Evolutionary conservation across 2,329 filamentous ascomycete species (phyloP), one percentile per base, ranked within the genome.

Genomic region (Claviceps digitariae): DNA sequence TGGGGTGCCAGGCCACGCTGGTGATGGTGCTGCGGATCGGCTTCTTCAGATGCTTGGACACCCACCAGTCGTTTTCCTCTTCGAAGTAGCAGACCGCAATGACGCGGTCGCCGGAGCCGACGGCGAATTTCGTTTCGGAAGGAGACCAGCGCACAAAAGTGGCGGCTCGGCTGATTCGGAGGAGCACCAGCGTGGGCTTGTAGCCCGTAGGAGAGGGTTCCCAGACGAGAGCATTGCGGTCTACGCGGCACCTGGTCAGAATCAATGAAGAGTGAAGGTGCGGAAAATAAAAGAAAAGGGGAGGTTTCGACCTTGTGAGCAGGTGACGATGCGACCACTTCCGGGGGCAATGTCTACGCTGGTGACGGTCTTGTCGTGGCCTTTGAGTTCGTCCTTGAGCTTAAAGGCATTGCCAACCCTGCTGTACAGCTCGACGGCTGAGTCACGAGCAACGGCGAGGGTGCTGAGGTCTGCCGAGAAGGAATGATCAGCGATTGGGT

Each of bases 1-100:
- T 98, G 38, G 93, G 93, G 70, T 98, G 93, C 93, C 93, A 98
- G 54, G 86, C 84, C 46, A 98, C 82, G 17, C 87, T 90, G 53
- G 93, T 97, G 63, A 98, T 91, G 54, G 93, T 98, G 68, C 90
- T 95, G 60, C 91, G 87, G 63, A 98, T 95, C 21, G 93, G 93
- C 79, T 97, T 98, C 82, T 97, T 97, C 66, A 98, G 74, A 72
- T 98, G 93, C 78, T 98, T 98, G 40, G 90, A 96, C 44, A 98
- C 91, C 93, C 93, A 98, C 93, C 93, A 98, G 75, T 98, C 90
- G 71, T 98, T 96, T 71, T 98, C 93, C 68, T 95, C 88, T 67
- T 98, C 93, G 63, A 98, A 98, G 75, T 97, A 97, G 77, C 93
- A 98, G 61, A 97, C 81, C 43, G 93, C 90, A 63, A 98, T 95